Evolutionary conservation across 2,329 filamentous ascomycete genomes (phyloP).

Genomic region (Cytospora piceicola): DNA sequence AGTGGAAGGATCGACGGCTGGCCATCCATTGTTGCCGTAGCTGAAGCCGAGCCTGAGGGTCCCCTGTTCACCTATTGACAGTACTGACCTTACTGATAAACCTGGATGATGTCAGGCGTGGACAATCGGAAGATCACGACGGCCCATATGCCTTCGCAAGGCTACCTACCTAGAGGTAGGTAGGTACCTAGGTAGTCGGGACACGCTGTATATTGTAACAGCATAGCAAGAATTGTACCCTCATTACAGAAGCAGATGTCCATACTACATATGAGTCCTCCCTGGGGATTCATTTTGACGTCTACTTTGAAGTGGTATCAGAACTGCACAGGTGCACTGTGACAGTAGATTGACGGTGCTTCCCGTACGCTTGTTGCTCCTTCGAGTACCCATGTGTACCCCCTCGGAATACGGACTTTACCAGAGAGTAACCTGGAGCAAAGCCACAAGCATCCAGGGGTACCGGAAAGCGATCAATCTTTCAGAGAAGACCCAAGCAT

Average conservation of each 20-base stretch:
- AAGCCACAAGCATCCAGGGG: not conserved
- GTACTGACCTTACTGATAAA: not conserved
- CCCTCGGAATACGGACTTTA: not conserved
- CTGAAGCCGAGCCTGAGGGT: not conserved
- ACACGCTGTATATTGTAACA: no score
- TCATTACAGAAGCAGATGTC: not conserved
- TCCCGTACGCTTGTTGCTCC: not conserved
- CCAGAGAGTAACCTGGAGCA: not conserved
- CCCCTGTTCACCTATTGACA: not conserved
- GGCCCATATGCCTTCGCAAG: not conserved
- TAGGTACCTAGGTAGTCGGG: no score
- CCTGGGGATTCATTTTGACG: not conserved
- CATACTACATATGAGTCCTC: not conserved
- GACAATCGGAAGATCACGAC: not conserved
- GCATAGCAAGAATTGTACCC: not conserved
- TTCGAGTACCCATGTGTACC: not conserved
- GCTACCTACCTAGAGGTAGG: no score
- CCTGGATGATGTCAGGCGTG: conserved; percentile 18
- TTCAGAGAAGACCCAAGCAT: not conserved
- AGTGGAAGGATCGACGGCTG: conserved; percentile 1
- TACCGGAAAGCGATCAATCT: not conserved
- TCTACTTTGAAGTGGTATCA: not conserved
- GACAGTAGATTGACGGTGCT: no score
- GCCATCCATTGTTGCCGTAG: not conserved
- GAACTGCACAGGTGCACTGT: no score